Base-by-base conservation (phyloP, 257 asterid genomes). In the Paraleonurus japonicus region DNA sequence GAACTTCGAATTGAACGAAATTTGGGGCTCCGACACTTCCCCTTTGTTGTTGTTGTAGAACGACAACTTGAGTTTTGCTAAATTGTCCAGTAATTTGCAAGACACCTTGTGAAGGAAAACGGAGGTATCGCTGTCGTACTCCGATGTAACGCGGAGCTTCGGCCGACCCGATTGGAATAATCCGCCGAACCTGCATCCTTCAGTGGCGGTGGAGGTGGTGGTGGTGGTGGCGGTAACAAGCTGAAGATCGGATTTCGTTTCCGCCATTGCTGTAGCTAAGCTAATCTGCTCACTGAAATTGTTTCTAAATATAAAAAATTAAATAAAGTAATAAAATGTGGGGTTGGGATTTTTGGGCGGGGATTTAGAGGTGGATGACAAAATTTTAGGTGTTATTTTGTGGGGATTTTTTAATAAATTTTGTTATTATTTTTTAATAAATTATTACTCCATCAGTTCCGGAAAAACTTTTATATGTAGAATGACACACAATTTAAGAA, bases 41-140 rank as follows among this genome's bases (percentile, higher is more conserved):
- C 98, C 95, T 47, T 86, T 86, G 62, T 76, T 85, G 80, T 86
- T 78, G 80, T 87, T 89, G 61, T 76, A 88, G 67, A 93, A 93
- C 4, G 96, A 81, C 23, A 93, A 41, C 85, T 83, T 93, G 66
- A 90, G 28, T 76, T 93, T 93, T 2, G 86, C 96, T 4, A 93
- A 78, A 79, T 85, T 80, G 51, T 93, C 93, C 35, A 93, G 61
- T 37, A 93, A 64, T 78, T 83, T 93, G 82, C 96, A 90, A 26
- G 97, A 93, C 55, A 81, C 74, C 77, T 87, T 89, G 84, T 93
- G 84, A 69, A 87, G 74, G 85, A 93, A 90, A 7, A 83, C 78
- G 22, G 97, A 78, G 81, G 81, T 81, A 8, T 93, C 98, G 28
- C 98, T 93, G 86, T 93, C 97, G 75, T 89, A 93, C 83, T 90